Evolutionary conservation across 176 grass and related monocot genomes (phyloP), one percentile per base, ranked within the genome.

Genomic region (Panicum miliaceum): DNA sequence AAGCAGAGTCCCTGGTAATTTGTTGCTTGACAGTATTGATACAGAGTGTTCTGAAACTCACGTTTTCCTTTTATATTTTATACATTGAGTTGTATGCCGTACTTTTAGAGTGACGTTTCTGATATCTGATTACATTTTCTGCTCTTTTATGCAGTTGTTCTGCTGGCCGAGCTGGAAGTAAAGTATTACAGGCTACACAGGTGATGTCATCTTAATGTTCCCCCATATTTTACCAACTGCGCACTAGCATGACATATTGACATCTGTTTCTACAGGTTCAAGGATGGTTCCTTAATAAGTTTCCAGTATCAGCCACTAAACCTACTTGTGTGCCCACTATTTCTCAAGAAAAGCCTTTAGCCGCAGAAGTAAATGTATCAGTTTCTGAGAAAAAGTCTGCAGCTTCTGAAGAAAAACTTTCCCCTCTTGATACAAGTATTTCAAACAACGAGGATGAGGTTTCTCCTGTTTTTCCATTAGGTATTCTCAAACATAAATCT

Each of bases 271-370:
- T 34, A 78, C 73, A 93, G 91, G 88, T 93, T 84, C 77, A 78
- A 74, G 76, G 73, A 67, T 93, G 91, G 91, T 88, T 93, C 51
- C 81, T 78, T 75, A 62, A 78, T 68, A 93, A 85, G 43, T 69
- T 90, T 66, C 80, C 81, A 20, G 64, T 25, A 73, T 64, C 67
- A 47, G 48, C 54, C n/a, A 57, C 29, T 81, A 89, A 73, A 81
- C 43, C 41, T 68, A 50, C 81, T 60, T 54, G 38, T 67, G 65
- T 80, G 68, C 76, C 62, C 61, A 52, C 69, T 84, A 41, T 77
- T 79, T 85, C 81, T 36, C 77, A 90, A 85, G 91, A 87, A 79
- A 87, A 77, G 65, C 16, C 51, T 90, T 61, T 68, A 87, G 42
- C 53, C 68, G 75, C 84, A 59, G 67, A 84, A 84, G 68, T 22